Evolutionary conservation across 2,329 filamentous ascomycete genomes (phyloP), one percentile per base, ranked within the genome.

Genomic region (Tolypocladium album): DNA sequence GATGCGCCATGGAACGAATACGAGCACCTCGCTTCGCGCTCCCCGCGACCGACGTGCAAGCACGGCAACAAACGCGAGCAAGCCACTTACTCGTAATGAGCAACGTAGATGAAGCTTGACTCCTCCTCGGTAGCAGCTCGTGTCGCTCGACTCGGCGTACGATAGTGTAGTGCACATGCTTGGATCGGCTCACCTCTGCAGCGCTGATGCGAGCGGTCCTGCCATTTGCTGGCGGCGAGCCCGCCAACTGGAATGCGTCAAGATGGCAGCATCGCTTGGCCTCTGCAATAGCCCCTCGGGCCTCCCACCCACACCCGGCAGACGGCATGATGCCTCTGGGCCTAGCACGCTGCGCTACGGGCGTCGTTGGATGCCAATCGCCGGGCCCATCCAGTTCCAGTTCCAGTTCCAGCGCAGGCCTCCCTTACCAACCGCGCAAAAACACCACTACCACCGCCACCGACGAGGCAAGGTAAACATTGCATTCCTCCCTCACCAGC

Each of bases 181-280:
- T 59, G 24, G 15, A 45, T 20, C 38, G 20, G 34, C 34, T 56
- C 17, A 45, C 34, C 40, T 36, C 11, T 39, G 50, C 15, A 15
- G 58, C 58, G 52, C 39, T 40, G 27, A 47, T 43, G 58, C 39
- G 52, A 38, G 39, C 55, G 50, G 58, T 36, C 24, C 39, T 57
- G 24, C 40, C 24, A 22, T 58, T 42, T 52, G 47, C 38, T 24
- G 34, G 53, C 27, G 34, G 55, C 22, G 39, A 36, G 39, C 38
- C 22, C 11, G 38, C 55, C 58, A 58, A 59, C 62, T 70, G 69
- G 69, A 70, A 70, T 70, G 69, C 64, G 66, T 62, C 63, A 58
- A 61, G 58, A 68, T 65, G 65, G 60, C 60, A 57, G 43, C 45
- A 57, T 57, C 55, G 36, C 22, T 36, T 61, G 31, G 31, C 50